Percentiles rank a stretch among this genome's conserved stretches.
Evolutionary conservation across 495 filamentous ascomycete genomes (phyloP).

Genomic region (Lichenothelia convexa): DNA sequence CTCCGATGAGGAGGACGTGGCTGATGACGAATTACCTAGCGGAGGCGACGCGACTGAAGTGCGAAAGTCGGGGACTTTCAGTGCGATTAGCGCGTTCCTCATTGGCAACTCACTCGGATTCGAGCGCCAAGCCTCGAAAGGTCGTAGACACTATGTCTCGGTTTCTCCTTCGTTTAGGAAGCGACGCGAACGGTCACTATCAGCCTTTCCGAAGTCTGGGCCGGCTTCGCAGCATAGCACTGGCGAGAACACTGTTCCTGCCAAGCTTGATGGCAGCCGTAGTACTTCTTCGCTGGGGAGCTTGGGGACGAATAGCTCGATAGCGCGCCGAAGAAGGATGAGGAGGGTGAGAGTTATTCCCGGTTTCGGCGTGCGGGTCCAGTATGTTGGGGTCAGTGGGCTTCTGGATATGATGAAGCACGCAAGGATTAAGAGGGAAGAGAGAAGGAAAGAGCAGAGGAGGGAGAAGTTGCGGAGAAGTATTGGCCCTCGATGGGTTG

Average conservation of each 20-base stretch:
- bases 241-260: neutral
- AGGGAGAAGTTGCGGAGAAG: slow-evolving; percentile 46
- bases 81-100: slow-evolving; percentile 9
- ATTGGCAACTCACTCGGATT: slow-evolving; percentile 15
- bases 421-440: slow-evolving; percentile 38
- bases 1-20: slow-evolving; percentile 28
- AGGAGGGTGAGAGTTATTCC: slow-evolving; percentile 22
- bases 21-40: slow-evolving; percentile 8
- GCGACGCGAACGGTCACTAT: neutral
- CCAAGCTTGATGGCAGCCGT: neutral
- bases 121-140: slow-evolving; percentile 31
- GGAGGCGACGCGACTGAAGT: slow-evolving; percentile 17
- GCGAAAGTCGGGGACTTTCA: neutral
- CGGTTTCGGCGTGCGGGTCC: slow-evolving; percentile 30
- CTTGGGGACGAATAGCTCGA: neutral
- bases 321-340: slow-evolving; percentile 6
- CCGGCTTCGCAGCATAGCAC: neutral
- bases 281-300: neutral
- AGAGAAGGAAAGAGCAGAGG: slow-evolving; percentile 38
- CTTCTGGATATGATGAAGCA: slow-evolving; percentile 35
- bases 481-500: no score
- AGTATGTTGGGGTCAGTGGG: slow-evolving; percentile 33
- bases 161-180: slow-evolving; percentile 16
- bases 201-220: neutral
- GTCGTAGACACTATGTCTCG: slow-evolving; percentile 32